These are phyloP conservation scores for Neocatenulostroma microsporum DNA, from an alignment of 2,329 filamentous ascomycete genomes.

Conservation along the genomic window DNA sequence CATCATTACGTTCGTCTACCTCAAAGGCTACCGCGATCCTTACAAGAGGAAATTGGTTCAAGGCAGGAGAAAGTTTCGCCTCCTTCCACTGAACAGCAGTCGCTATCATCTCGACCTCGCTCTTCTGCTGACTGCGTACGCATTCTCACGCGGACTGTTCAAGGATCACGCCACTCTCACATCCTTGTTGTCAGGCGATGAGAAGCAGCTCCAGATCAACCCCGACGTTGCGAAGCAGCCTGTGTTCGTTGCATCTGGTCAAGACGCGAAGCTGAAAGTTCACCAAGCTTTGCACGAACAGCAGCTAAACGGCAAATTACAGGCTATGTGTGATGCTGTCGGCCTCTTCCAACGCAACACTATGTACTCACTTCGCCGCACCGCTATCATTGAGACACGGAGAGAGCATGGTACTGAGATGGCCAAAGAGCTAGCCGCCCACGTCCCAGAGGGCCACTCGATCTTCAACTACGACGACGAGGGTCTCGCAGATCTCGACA, in stretches of 20 bases:
- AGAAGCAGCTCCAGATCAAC: background rate
- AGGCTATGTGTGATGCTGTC: background rate
- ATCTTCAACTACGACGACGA: conserved; percentile 1
- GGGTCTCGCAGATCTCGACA: background rate
- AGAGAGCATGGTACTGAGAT: background rate
- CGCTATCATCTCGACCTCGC: background rate
- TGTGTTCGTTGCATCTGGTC: background rate
- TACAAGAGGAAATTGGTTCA: background rate
- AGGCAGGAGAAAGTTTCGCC: background rate
- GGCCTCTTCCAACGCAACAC: background rate
- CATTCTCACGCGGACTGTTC: background rate
- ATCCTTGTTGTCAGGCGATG: background rate
- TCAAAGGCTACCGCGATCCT: background rate
- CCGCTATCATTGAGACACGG: background rate
- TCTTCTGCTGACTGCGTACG: background rate
- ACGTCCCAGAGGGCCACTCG: background rate
- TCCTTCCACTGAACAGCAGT: background rate
- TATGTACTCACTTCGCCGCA: conserved; percentile 1
- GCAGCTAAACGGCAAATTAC: background rate
- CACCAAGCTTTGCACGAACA: background rate
- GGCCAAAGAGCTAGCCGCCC: background rate
- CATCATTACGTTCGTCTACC: background rate
- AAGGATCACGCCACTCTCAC: background rate
- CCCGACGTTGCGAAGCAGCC: background rate
- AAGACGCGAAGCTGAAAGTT: background rate